A percentile compares a stretch with the other conserved stretches of the same genome.
phyloP scores from a whole-genome alignment of 371 early-diverging fungal species.

The Dichotomocladium elegans region DNA sequence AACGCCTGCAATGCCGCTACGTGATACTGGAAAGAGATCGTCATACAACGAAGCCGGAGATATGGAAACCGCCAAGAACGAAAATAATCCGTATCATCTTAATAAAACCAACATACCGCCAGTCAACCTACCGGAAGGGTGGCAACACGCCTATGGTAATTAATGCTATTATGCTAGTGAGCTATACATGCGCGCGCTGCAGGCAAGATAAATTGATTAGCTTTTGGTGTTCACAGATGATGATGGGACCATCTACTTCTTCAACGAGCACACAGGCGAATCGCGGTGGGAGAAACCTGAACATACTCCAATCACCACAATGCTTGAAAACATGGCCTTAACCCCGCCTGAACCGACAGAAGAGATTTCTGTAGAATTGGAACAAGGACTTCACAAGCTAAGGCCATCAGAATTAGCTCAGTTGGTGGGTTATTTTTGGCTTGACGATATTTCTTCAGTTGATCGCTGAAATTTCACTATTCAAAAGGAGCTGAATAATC shows the following conservation, averaged over 20 bases:
- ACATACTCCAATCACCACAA: neutral
- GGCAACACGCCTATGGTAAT: constrained; percentile 30
- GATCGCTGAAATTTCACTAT: neutral
- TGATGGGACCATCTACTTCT: constrained; percentile 47
- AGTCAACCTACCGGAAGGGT: constrained; percentile 17
- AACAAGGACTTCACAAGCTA: constrained; percentile 14
- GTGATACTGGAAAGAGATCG: neutral
- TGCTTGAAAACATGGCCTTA: constrained; percentile 18
- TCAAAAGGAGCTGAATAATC: constrained; percentile 23
- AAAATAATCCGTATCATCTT: too few relatives aligned
- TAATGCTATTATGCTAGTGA: neutral
- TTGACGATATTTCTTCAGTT: too few relatives aligned
- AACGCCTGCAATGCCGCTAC: neutral
- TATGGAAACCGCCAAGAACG: too few relatives aligned
- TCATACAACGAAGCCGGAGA: neutral
- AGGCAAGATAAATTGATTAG: too few relatives aligned
- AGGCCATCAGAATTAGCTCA: constrained; percentile 29
- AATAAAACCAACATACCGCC: neutral
- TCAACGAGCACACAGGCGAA: constrained; percentile 46
- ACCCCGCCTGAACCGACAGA: constrained; percentile 1
- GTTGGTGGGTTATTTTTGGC: constrained; percentile 27
- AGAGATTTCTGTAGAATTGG: constrained; percentile 9
- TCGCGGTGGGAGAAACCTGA: constrained; percentile 41
- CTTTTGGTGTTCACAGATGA: neutral
- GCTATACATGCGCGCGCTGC: neutral